phyloP scores from a whole-genome alignment of 306 rosid species.

The Macrotyloma uniflorum region DNA sequence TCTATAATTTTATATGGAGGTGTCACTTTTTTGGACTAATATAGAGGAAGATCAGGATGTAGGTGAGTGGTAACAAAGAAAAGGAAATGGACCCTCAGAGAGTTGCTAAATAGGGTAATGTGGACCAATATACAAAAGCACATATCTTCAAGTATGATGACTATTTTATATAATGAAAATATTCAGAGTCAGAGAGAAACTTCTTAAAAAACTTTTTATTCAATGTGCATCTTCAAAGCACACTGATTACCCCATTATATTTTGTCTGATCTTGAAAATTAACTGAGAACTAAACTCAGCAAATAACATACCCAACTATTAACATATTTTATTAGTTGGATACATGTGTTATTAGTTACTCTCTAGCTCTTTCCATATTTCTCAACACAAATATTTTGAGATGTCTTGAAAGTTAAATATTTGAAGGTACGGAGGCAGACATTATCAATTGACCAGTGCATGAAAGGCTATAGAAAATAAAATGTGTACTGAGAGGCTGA shows the following conservation, averaged over 20 bases:
- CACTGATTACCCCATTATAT: neutral
- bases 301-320: neutral
- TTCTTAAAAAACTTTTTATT: neutral
- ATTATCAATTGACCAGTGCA: conserved; percentile 1
- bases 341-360: neutral
- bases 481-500: conserved; percentile 9
- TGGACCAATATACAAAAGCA: neutral
- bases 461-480: conserved; percentile 24
- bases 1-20: neutral
- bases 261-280: conserved; percentile 12
- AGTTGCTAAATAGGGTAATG: neutral
- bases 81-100: neutral
- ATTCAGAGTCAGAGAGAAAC: neutral
- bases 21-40: neutral
- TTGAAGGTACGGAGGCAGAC: neutral
- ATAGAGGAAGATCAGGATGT: neutral
- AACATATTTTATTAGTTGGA: neutral
- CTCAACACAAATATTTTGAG: neutral
- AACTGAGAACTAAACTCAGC: neutral
- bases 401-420: neutral
- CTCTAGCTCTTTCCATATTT: neutral
- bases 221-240: neutral
- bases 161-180: neutral
- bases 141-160: neutral
- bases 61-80: neutral